These are phyloP conservation scores for Pythium oligandrum DNA, from an alignment of 352 stramenopile genomes.

Conservation along the genomic window DNA sequence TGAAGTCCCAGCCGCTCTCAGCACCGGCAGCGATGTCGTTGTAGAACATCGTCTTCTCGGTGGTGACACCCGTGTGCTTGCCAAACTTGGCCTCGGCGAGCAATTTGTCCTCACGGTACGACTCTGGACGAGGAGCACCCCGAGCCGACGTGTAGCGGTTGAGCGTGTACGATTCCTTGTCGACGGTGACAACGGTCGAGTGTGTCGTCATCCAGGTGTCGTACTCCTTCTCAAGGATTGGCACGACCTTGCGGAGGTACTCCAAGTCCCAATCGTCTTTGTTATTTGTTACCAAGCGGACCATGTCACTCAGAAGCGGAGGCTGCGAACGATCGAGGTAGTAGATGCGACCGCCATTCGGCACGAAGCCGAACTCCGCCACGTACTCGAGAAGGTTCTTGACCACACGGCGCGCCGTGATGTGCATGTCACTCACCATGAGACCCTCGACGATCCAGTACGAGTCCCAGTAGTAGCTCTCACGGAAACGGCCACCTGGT, in stretches of 20 bases:
- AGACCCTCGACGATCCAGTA: conserved; percentile 68
- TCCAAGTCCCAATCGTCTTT: conserved; percentile 7
- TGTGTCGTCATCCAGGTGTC: conserved; percentile 31
- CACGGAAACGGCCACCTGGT: conserved; percentile 51
- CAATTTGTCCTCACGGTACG: conserved; percentile 40
- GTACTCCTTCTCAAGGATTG: conserved; percentile 34
- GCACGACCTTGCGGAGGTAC: conserved; percentile 20
- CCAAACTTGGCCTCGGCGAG: conserved; percentile 8
- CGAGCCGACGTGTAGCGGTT: conserved; percentile 25
- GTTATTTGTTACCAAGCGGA: conserved; percentile 13
- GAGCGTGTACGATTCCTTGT: conserved; percentile 19
- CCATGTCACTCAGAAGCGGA: conserved; percentile 47
- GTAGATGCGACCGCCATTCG: conserved; percentile 64
- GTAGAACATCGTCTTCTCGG: conserved; percentile 13
- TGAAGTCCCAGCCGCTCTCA: conserved; percentile 60
- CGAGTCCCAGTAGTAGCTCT: conserved; percentile 74
- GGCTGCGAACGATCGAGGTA: conserved; percentile 58
- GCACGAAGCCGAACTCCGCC: conserved; percentile 39
- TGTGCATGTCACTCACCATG: conserved; percentile 38
- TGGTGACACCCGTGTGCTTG: not conserved
- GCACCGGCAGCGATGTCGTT: conserved; percentile 30
- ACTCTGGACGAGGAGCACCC: conserved; percentile 38
- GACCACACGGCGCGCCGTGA: conserved; percentile 37
- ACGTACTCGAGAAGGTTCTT: conserved; percentile 54
- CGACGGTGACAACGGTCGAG: conserved; percentile 9